Evolutionary conservation across 805 yeast genomes (phyloP).

Genomic region (Schwanniomyces yamadae): DNA sequence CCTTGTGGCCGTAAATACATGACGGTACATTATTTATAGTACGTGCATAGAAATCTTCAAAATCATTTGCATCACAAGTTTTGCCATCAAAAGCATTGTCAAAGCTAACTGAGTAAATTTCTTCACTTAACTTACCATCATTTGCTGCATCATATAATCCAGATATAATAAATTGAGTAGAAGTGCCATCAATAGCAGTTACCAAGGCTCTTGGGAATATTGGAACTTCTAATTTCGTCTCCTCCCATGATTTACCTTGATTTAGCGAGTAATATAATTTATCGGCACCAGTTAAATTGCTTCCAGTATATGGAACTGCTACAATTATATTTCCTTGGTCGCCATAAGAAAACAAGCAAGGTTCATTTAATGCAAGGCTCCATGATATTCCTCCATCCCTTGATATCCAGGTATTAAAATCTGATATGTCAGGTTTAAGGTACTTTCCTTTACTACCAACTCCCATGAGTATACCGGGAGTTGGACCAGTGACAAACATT

Average conservation of each 20-base stretch:
- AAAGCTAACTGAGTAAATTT: constrained; percentile 52
- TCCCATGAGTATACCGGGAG: constrained; percentile 48
- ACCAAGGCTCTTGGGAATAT: constrained; percentile 44
- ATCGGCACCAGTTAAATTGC: constrained; percentile 7
- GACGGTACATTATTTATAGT: constrained; percentile 31
- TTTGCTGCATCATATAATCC: constrained; percentile 34
- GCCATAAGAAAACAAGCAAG: constrained; percentile 61
- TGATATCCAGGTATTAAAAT: constrained; percentile 54
- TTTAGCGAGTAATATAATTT: constrained; percentile 57
- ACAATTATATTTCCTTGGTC: constrained; percentile 75
- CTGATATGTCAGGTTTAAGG: constrained; percentile 10
- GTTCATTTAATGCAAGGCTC: constrained; percentile 53
- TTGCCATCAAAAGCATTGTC: constrained; percentile 52
- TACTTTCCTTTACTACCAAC: constrained; percentile 33
- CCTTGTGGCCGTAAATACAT: constrained; percentile 71
- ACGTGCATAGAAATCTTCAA: constrained; percentile 65
- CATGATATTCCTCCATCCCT: constrained; percentile 79
- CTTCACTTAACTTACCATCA: constrained; percentile 11
- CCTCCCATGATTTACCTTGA: constrained; percentile 69
- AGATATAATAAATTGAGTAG: constrained; percentile 52
- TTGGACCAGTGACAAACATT: constrained; percentile 46
- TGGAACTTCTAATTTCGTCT: constrained; percentile 44
- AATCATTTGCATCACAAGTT: constrained; percentile 49
- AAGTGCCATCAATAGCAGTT: constrained; percentile 71
- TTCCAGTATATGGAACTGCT: constrained; percentile 46